Conservation (phyloP, 139 green algal species). For the Raphidocelis subcapitata region DNA sequence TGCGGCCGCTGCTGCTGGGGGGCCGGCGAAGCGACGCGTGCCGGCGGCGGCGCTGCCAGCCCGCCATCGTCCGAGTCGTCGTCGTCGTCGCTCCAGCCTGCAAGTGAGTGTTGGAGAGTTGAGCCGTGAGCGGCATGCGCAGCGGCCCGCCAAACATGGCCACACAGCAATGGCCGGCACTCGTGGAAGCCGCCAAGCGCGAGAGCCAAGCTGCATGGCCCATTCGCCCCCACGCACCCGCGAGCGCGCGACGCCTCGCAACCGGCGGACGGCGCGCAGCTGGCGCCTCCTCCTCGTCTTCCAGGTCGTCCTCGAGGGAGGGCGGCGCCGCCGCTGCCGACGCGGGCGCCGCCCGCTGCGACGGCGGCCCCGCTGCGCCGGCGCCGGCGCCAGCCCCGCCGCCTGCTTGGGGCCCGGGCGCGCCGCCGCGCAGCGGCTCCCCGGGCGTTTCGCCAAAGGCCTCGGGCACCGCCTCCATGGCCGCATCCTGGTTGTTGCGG, state of each 20-base stretch:
- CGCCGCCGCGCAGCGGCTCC: background rate
- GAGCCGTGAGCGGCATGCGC: background rate
- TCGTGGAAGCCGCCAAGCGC: background rate
- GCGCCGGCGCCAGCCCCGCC: background rate
- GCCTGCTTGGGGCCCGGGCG: background rate
- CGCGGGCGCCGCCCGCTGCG: background rate
- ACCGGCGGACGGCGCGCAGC: background rate
- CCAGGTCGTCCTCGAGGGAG: background rate
- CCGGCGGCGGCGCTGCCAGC: no score
- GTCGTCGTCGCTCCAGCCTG: slow-evolving; percentile 3
- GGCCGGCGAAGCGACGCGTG: no score
- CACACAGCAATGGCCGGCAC: background rate
- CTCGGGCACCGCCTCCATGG: background rate
- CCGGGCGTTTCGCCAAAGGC: background rate
- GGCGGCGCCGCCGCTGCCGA: background rate
- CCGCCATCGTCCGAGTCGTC: background rate
- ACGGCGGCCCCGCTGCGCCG: background rate
- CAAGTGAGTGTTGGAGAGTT: background rate
- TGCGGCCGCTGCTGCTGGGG: no score
- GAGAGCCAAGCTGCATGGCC: background rate
- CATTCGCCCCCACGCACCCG: background rate
- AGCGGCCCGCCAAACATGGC: background rate
- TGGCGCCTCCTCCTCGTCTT: background rate
- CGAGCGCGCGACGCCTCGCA: no score
- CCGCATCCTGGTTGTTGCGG: background rate